Evolutionary conservation across 1,139 yeast genomes (phyloP).

Genomic region (Debaryomyces nepalensis): DNA sequence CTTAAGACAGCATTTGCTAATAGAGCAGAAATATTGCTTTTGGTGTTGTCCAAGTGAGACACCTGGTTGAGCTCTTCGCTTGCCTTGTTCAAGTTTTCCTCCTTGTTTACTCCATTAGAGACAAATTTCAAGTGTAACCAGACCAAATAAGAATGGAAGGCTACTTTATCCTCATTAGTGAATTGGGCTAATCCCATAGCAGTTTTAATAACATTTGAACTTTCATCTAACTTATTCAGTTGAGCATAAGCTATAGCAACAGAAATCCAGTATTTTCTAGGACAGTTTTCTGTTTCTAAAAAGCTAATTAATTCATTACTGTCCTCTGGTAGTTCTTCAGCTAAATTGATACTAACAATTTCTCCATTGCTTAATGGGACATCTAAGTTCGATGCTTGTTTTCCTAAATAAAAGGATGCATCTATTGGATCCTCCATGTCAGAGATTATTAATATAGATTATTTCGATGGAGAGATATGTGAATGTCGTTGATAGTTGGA

Average conservation of each 20-base stretch:
- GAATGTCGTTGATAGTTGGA: background rate
- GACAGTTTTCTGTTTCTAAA: conserved; percentile 78
- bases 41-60: conserved; percentile 21
- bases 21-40: conserved; percentile 43
- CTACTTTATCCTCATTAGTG: conserved; percentile 53
- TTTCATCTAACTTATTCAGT: conserved; percentile 61
- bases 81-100: conserved; percentile 30
- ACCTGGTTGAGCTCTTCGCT: conserved; percentile 25
- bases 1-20: conserved; percentile 63
- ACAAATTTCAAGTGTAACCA: conserved; percentile 68
- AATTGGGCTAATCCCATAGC: conserved; percentile 52
- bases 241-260: conserved; percentile 82
- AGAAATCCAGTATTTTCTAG: conserved; percentile 78
- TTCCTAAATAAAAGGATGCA: conserved; percentile 45
- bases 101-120: conserved; percentile 31
- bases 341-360: conserved; percentile 68
- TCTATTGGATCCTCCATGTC: conserved; percentile 40
- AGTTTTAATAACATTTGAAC: conserved; percentile 62
- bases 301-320: conserved; percentile 80
- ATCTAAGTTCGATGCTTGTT: conserved; percentile 49
- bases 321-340: conserved; percentile 84
- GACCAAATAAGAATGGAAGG: conserved; percentile 65
- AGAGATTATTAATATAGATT: conserved; percentile 6
- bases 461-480: conserved; percentile 1
- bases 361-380: conserved; percentile 74